A percentile compares a stretch with the other conserved stretches of the same genome.
Conservation (phyloP, 768 basidiomycete species). For the Boletus vermiculosoides region DNA sequence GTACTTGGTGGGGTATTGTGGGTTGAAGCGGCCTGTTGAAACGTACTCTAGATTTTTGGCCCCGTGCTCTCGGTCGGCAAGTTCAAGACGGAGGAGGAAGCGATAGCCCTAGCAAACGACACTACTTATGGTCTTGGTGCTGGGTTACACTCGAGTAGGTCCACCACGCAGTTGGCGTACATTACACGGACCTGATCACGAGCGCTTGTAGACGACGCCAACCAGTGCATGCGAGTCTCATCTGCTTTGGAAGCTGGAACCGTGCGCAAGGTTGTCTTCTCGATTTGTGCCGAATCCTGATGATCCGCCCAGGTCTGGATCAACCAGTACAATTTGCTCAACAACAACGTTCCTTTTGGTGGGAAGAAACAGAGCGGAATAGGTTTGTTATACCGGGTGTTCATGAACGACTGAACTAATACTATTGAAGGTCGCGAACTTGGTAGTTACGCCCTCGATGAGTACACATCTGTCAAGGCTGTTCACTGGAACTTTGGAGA, state of each 20-base stretch:
- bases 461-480: conserved; percentile 81
- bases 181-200: conserved; percentile 1
- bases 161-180: neutral
- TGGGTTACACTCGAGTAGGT: conserved; percentile 82
- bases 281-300: conserved; percentile 2
- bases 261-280: conserved; percentile 40
- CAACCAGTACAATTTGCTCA: conserved; percentile 82
- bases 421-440: conserved; percentile 73
- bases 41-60: conserved; percentile 74
- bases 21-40: conserved; percentile 10
- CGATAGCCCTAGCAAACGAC: conserved; percentile 79
- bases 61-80: conserved; percentile 83
- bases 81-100: conserved; percentile 88
- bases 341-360: conserved; percentile 92
- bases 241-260: conserved; percentile 86
- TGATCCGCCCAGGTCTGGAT: conserved; percentile 69
- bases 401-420: conserved; percentile 9
- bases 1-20: conserved; percentile 17
- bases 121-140: conserved; percentile 91
- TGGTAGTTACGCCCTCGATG: conserved; percentile 79
- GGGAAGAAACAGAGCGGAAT: conserved; percentile 93
- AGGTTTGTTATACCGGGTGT: conserved; percentile 39
- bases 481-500: conserved; percentile 89
- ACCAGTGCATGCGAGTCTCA: conserved; percentile 87
- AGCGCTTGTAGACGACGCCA: conserved; percentile 61